Percentiles rank a stretch among this genome's conserved stretches.
These are phyloP conservation scores for Candida andamanensis DNA, from an alignment of 805 yeast species.

Conservation along the genomic window DNA sequence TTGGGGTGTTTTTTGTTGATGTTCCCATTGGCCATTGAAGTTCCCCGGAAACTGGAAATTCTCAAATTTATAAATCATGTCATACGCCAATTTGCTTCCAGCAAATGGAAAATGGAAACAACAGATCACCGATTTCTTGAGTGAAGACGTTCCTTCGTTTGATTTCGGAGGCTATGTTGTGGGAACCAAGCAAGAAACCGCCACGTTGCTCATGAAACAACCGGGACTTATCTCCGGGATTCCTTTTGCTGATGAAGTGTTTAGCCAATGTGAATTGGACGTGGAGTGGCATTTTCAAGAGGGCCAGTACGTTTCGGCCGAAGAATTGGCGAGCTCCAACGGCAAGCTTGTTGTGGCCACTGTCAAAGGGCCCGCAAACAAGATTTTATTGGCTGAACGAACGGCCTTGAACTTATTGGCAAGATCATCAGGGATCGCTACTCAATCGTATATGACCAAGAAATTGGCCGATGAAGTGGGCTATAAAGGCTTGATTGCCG, in stretches of 20 bases:
- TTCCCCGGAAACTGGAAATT: no score
- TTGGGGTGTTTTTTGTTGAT: constrained; percentile 6
- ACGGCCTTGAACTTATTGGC: constrained; percentile 78
- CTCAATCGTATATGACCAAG: constrained; percentile 57
- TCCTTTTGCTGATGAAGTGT: constrained; percentile 86
- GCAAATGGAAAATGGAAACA: constrained; percentile 76
- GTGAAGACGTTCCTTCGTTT: constrained; percentile 89
- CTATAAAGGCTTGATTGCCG: constrained; percentile 82
- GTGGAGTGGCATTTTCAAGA: constrained; percentile 74
- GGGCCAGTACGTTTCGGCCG: constrained; percentile 45
- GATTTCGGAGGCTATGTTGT: constrained; percentile 95
- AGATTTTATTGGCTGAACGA: constrained; percentile 78
- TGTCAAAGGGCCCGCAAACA: constrained; percentile 75
- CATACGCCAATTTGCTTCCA: constrained; percentile 56
- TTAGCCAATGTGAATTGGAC: constrained; percentile 62
- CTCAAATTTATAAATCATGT: no score
- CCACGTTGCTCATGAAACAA: constrained; percentile 76
- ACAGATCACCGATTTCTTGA: constrained; percentile 67
- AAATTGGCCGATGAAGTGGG: constrained; percentile 61
- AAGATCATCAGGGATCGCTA: constrained; percentile 84
- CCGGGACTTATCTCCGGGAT: constrained; percentile 78
- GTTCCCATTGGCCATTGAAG: constrained; percentile 1
- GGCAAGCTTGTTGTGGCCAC: constrained; percentile 69
- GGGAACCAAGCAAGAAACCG: constrained; percentile 67
- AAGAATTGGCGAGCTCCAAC: constrained; percentile 40